Conservation (phyloP, 2,329 filamentous ascomycete genomes). For the Claviceps digitariae region DNA sequence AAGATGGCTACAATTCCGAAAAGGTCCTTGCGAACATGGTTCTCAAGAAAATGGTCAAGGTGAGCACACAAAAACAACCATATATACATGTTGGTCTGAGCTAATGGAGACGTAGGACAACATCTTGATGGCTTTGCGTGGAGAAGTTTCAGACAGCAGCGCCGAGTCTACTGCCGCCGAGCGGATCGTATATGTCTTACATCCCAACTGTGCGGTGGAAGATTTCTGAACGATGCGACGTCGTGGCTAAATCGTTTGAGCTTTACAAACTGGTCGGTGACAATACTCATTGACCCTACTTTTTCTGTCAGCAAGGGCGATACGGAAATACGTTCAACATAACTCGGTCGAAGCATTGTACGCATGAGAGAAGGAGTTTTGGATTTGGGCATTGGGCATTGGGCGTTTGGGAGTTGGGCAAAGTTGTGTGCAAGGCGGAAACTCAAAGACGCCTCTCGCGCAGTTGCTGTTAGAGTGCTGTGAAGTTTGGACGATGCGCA, state of each 20-base stretch:
- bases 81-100: not conserved
- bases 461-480: too few species aligned
- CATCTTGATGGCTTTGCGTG: slow-evolving; percentile 69
- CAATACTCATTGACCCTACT: not conserved
- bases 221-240: slow-evolving; percentile 25
- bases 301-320: not conserved
- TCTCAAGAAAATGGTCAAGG: slow-evolving; percentile 91
- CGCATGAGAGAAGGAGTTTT: not conserved
- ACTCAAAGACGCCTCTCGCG: not conserved
- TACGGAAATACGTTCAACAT: not conserved
- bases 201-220: slow-evolving; percentile 86
- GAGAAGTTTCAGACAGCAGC: slow-evolving; percentile 40
- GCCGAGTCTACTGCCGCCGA: slow-evolving; percentile 23
- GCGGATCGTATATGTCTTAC: slow-evolving; percentile 65
- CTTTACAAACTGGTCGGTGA: not conserved
- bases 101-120: slow-evolving; percentile 52
- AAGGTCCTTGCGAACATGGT: slow-evolving; percentile 67
- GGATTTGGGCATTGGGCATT: not conserved
- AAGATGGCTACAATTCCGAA: slow-evolving; percentile 72
- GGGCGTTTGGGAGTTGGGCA: not conserved
- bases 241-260: not conserved
- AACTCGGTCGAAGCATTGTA: not conserved
- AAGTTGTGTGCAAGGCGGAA: not conserved
- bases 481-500: not conserved
- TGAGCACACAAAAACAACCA: slow-evolving; percentile 26